Base-by-base conservation (phyloP, 129 eudicot species). In the Daucus carota region DNA sequence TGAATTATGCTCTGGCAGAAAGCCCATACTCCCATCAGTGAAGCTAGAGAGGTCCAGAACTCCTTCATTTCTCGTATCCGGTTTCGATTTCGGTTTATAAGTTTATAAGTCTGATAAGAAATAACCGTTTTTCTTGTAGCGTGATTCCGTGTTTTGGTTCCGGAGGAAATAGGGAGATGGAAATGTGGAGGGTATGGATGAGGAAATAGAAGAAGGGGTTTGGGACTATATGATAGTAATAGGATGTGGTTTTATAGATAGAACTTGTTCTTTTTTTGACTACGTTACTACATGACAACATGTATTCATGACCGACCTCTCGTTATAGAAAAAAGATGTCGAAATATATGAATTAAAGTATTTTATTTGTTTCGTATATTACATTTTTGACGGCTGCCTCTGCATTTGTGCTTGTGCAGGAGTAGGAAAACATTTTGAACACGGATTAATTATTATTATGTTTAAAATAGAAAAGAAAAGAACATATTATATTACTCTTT, bases 11-110 rank as follows among this genome's bases (percentile, higher is more conserved):
- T 89, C 76, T 94, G 97, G 66, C 84, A 83, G 47, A 94, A 94
- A 36, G 97, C 97, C 79, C 88, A 80, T 7, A 94, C 98, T 0
- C 98, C 98, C 98, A 94, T 94, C 31, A 94, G 77, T 0, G 98
- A 94, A 0, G 98, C 98, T 80, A 94, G 52, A 15, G 97, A 84
- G 26, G 98, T 94, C 98, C 98, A 94, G 17, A 91, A 78, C 81
- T 94, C 97, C 80, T 82, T 91, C 98, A 93, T 92, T 0, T 41
- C n/a, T 42, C n/a, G 65, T n/a, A 28, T n/a, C n/a, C n/a, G n/a
- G n/a, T n/a, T n/a, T n/a, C n/a, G n/a, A n/a, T n/a, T n/a, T n/a
- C n/a, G n/a, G n/a, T n/a, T n/a, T n/a, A n/a, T n/a, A n/a, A n/a
- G n/a, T n/a, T n/a, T n/a, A n/a, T n/a, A n/a, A n/a, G n/a, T n/a